Evolutionary conservation across 768 basidiomycete genomes (phyloP).

Genomic region (Mycena pura): DNA sequence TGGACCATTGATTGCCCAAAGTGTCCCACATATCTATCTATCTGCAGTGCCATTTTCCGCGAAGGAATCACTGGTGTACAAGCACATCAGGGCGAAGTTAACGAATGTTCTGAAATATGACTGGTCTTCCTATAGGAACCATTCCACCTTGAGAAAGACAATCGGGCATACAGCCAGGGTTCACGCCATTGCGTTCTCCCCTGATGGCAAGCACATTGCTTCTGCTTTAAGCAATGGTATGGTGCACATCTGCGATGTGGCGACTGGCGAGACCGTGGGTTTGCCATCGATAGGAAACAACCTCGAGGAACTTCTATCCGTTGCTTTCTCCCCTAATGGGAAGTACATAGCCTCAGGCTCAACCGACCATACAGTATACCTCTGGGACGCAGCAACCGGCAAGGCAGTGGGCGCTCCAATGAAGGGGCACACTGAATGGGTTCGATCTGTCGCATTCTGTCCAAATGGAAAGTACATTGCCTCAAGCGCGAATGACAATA

Average conservation of each 20-base stretch:
- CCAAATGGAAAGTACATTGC: not conserved
- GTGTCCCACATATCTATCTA: conserved; percentile 3
- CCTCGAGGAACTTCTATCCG: not conserved
- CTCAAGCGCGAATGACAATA: not conserved
- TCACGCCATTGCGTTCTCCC: too few species aligned
- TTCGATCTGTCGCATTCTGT: not conserved
- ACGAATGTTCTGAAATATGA: not conserved
- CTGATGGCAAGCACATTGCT: too few species aligned
- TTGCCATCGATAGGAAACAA: too few species aligned
- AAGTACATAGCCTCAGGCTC: not conserved
- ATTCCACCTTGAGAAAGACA: too few species aligned
- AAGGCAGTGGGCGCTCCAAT: not conserved
- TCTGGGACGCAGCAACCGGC: not conserved
- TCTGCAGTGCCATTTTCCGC: not conserved
- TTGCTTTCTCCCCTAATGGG: not conserved
- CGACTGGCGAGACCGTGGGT: too few species aligned
- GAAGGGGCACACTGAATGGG: not conserved
- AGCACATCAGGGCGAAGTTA: not conserved
- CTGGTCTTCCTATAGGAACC: too few species aligned
- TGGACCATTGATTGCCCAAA: not conserved
- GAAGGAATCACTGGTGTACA: not conserved
- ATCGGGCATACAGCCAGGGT: too few species aligned
- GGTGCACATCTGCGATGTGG: too few species aligned
- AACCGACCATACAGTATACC: not conserved
- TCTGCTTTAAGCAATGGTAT: too few species aligned